Conservation (phyloP, 768 basidiomycete species). For the Lentinula edodes region DNA sequence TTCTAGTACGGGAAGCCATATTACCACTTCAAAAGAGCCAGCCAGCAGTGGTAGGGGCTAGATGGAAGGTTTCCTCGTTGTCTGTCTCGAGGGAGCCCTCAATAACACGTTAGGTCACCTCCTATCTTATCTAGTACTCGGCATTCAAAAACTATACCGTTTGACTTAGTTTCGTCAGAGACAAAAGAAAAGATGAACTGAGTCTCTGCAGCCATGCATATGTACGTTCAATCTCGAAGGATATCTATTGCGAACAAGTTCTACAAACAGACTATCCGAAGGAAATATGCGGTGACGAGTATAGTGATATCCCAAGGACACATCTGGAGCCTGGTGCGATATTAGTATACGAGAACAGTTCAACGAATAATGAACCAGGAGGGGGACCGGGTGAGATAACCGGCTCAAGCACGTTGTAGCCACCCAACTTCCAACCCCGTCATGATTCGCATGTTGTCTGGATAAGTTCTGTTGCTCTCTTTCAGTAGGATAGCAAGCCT, state of each 20-base stretch:
- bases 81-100: too few species aligned
- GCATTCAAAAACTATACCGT: too few species aligned
- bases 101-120: too few species aligned
- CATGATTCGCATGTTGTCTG: constrained; percentile 70
- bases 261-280: neutral
- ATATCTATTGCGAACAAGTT: neutral
- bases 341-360: neutral
- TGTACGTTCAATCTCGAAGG: too few species aligned
- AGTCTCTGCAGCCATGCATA: too few species aligned
- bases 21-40: too few species aligned
- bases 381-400: neutral
- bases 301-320: neutral
- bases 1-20: too few species aligned
- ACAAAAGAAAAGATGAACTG: too few species aligned
- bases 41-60: too few species aligned
- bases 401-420: constrained; percentile 37
- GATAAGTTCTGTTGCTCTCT: constrained; percentile 76
- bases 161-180: too few species aligned
- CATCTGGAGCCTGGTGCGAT: neutral
- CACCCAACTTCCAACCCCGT: constrained; percentile 81
- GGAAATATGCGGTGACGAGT: neutral
- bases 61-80: too few species aligned
- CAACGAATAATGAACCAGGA: neutral
- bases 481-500: constrained; percentile 63
- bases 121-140: too few species aligned